A percentile compares a stretch with the other conserved stretches of the same genome.
These are phyloP conservation scores for Clarkia xantiana DNA, from an alignment of 345 rosid genomes.

Conservation along the genomic window DNA sequence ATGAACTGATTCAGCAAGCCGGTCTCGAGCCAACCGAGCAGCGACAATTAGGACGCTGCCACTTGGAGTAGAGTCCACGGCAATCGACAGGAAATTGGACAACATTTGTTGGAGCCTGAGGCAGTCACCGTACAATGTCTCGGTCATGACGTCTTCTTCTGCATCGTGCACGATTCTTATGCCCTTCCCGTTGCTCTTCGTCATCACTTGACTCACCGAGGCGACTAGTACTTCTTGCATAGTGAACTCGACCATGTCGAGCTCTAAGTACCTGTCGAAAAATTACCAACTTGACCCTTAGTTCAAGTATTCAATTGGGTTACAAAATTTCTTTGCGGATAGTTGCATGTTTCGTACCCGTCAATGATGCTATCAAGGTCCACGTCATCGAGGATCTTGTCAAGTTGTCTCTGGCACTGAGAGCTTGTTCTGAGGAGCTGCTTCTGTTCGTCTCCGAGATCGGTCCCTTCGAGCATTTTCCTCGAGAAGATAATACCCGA, in stretches of 20 bases:
- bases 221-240: slow-evolving; percentile 42
- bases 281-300: no score
- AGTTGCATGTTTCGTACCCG: slow-evolving; percentile 33
- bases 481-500: slow-evolving; percentile 62
- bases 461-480: slow-evolving; percentile 65
- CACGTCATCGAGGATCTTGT: slow-evolving; percentile 68
- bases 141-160: slow-evolving; percentile 34
- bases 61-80: slow-evolving; percentile 41
- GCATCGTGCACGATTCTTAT: slow-evolving; percentile 42
- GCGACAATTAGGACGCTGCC: slow-evolving; percentile 43
- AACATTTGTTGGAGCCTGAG: slow-evolving; percentile 76
- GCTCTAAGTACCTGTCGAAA: slow-evolving; percentile 42
- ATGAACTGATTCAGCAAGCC: slow-evolving; percentile 53
- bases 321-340: no score
- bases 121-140: slow-evolving; percentile 64
- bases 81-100: slow-evolving; percentile 51
- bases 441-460: slow-evolving; percentile 61
- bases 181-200: slow-evolving; percentile 49
- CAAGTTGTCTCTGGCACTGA: slow-evolving; percentile 68
- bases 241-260: slow-evolving; percentile 68
- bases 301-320: no score
- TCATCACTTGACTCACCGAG: slow-evolving; percentile 59
- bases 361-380: slow-evolving; percentile 78
- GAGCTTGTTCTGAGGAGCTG: slow-evolving; percentile 59
- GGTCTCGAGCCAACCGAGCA: slow-evolving; percentile 42